phyloP scores from a whole-genome alignment of 2,329 filamentous ascomycete genomes.

The Xylariales sp. region DNA sequence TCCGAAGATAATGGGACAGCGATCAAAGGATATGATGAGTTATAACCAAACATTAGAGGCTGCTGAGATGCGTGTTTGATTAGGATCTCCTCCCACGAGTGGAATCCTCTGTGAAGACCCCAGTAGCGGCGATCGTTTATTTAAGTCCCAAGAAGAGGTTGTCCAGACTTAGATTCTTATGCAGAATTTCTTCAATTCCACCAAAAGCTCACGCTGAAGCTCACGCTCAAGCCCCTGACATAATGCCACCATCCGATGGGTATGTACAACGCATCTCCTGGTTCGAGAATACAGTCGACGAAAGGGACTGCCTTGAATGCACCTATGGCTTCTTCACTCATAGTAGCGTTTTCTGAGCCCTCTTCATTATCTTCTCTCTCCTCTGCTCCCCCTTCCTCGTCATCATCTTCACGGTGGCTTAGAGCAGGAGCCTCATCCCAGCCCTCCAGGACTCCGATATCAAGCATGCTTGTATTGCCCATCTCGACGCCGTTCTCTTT shows the following conservation, averaged over 20 bases:
- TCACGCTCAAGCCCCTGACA: constrained; percentile 83
- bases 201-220: constrained; percentile 98
- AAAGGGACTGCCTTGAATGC: constrained; percentile 71
- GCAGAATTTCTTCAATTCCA: constrained; percentile 69
- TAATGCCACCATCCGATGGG: constrained; percentile 99
- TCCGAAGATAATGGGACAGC: too few relatives aligned
- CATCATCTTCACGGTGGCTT: constrained; percentile 2
- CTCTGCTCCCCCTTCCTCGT: constrained; percentile 35
- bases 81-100: too few relatives aligned
- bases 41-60: too few relatives aligned
- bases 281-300: constrained; percentile 80
- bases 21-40: too few relatives aligned
- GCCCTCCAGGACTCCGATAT: constrained; percentile 77
- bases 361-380: constrained; percentile 5
- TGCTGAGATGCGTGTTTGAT: too few relatives aligned
- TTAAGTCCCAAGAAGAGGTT: too few relatives aligned
- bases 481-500: constrained; percentile 82
- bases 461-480: constrained; percentile 87
- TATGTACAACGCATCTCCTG: constrained; percentile 89
- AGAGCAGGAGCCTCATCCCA: constrained; percentile 57
- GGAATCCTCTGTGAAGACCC: too few relatives aligned
- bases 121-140: too few relatives aligned
- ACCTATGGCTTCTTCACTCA: constrained; percentile 53
- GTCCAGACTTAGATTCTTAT: too few relatives aligned
- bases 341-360: neutral